Base-by-base conservation (phyloP, 805 yeast genomes). In the Naumovozyma castellii region DNA sequence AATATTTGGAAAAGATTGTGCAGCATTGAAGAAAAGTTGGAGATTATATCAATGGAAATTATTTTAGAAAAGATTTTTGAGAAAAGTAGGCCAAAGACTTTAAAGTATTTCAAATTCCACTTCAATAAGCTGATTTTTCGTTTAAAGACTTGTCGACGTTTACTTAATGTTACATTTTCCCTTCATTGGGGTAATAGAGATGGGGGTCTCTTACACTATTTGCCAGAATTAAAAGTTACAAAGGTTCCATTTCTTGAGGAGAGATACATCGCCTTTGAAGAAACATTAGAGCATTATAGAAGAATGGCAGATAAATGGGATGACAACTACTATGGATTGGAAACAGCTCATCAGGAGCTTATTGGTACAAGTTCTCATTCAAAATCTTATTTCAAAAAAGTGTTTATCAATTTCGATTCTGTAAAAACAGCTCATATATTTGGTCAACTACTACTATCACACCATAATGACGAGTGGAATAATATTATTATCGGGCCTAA, bases 371-470 rank as follows among this genome's bases (percentile, higher is more conserved):
- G 15, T n/a, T 12, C 15, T 9, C 8, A 29, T 29, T 5, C 31
- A 3, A 28, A 27, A 3, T 22, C 38, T 13, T 36, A 36, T 36
- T 39, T 37, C 41, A 66, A 67, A 37, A 75, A 72, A 42, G 73
- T 75, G 0, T 80, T 87, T 46, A 62, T 87, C 15, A 73, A 74
- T 48, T 86, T 87, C 55, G 64, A 69, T 25, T 64, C 69, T 4
- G 73, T 73, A 27, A 50, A 67, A 3, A 73, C 78, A 1, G 80
- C 88, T 0, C 76, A 77, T 43, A 66, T 80, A 22, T 78, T 84
- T 0, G 75, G 73, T 37, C 86, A 84, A 50, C 57, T 79, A 2
- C 54, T 77, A 9, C 51, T 77, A 1, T 65, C 74, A 1, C 61
- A 66, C 32, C 48, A 56, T 12, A 66, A 70, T 41, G 72, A 71